Base-by-base conservation (phyloP, 257 asterid genomes). In the Nemophila menziesii region DNA sequence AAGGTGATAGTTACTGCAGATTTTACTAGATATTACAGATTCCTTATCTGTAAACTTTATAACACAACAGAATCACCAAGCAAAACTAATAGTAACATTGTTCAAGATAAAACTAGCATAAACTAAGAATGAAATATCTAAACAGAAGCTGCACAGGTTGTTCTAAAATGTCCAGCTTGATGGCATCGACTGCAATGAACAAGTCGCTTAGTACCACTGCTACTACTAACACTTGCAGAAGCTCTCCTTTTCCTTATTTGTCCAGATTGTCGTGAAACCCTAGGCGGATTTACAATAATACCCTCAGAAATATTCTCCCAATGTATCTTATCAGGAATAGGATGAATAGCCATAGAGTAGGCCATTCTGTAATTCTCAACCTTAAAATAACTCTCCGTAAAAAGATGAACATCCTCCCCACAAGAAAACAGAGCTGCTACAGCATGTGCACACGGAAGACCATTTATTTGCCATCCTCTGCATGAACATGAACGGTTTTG, bases 171-270 rank as follows among this genome's bases (percentile, higher is more conserved):
- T 8, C 94, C 92, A 1, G 86, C 66, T 67, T 78, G 86, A 51
- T 75, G 67, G 55, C 94, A 82, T 14, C 92, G 75, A 71, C 94
- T 75, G 60, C 92, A 78, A 45, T 59, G 86, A 62, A 75, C 92
- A 7, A 70, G 77, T 37, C 92, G 56, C 55, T 75, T 82, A 11
- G 51, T 52, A 54, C 26, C 70, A 9, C 63, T 54, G 5, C 61
- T 49, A 16, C 72, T 83, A 26, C 63, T 83, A 1, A 33, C 36
- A 8, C 63, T 64, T 3, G 65, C 54, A 22, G 86, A 55, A 63
- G 65, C 77, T 48, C 75, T 78, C 63, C 79, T 65, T 48, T 78
- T 78, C 63, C 79, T 65, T 0, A 74, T 71, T 29, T 55, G 76
- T 4, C 64, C 78, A 0, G 74, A 71, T 2, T 75, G 69, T 46